Evolutionary conservation across 2,329 filamentous ascomycete species (phyloP).

Genomic region (Ceratocystis ficicola): DNA sequence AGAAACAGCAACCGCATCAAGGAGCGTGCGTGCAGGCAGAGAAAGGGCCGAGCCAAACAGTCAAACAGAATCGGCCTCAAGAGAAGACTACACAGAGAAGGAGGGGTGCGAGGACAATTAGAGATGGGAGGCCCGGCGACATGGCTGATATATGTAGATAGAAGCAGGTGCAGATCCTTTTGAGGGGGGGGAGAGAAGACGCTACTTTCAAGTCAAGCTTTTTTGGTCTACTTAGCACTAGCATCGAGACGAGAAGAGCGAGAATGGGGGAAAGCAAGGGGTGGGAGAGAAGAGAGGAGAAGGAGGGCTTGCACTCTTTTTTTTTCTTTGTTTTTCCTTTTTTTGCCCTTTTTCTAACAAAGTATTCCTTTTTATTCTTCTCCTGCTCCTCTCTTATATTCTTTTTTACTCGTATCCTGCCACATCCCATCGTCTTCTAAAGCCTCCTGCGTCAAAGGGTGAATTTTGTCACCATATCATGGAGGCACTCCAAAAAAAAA

Average conservation of each 20-base stretch:
- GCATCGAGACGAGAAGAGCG: conserved; percentile 3
- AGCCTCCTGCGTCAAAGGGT: too few species aligned
- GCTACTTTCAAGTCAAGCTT: neutral
- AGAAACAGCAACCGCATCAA: neutral
- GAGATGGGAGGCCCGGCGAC: neutral
- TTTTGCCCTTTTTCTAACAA: neutral
- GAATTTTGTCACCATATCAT: neutral
- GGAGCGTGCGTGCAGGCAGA: neutral
- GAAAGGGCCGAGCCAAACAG: neutral
- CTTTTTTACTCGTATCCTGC: neutral
- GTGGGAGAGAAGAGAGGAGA: neutral
- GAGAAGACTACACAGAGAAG: neutral
- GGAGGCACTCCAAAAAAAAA: neutral
- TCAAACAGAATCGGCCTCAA: neutral
- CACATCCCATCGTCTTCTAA: too few species aligned
- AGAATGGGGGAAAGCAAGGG: neutral
- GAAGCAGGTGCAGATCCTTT: neutral
- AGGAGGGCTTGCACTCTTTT: neutral
- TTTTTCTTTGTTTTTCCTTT: neutral
- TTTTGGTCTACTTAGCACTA: neutral
- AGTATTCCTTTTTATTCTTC: neutral
- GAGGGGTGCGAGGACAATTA: neutral
- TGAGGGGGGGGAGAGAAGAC: neutral
- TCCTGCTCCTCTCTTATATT: neutral
- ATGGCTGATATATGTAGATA: conserved; percentile 1